Percentiles rank a stretch among this genome's conserved stretches.
Conservation (phyloP, 306 rosid genomes). For the Vigna hirtella region DNA sequence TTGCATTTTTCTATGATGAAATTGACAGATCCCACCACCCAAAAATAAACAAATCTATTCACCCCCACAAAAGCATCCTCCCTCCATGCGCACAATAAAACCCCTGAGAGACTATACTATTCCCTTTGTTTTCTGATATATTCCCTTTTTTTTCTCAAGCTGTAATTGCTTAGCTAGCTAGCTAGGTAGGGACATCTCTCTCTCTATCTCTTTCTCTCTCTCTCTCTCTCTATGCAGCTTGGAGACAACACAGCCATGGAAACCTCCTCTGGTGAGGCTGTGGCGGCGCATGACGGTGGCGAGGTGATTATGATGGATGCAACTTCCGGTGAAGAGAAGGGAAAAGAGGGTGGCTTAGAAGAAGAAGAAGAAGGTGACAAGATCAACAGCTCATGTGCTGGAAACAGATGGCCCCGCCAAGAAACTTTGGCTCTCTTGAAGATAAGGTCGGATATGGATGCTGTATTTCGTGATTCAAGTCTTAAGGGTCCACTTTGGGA, state of each 20-base stretch:
- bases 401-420: constrained; percentile 95
- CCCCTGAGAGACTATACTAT: constrained; percentile 55
- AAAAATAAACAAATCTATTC: constrained; percentile 51
- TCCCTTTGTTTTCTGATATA: constrained; percentile 53
- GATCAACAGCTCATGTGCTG: constrained; percentile 43
- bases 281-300: constrained; percentile 33
- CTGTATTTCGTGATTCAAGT: constrained; percentile 78
- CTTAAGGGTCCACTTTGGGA: constrained; percentile 98
- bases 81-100: constrained; percentile 60
- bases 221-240: constrained; percentile 37
- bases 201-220: constrained; percentile 9
- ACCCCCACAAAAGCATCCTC: constrained; percentile 44
- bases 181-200: constrained; percentile 42
- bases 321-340: constrained; percentile 56
- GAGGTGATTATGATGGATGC: constrained; percentile 39
- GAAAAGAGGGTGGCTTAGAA: background rate
- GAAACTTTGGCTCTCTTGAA: constrained; percentile 88
- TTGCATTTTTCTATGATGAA: constrained; percentile 43
- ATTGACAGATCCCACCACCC: constrained; percentile 77
- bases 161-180: constrained; percentile 49
- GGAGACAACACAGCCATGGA: constrained; percentile 42
- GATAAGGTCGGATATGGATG: constrained; percentile 91
- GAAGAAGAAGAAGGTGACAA: constrained; percentile 55
- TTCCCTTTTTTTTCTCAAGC: constrained; percentile 46
- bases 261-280: constrained; percentile 40